A percentile compares a stretch with the other conserved stretches of the same genome.
Conservation (phyloP, 345 rosid species). For the Bretschneidera sinensis region DNA sequence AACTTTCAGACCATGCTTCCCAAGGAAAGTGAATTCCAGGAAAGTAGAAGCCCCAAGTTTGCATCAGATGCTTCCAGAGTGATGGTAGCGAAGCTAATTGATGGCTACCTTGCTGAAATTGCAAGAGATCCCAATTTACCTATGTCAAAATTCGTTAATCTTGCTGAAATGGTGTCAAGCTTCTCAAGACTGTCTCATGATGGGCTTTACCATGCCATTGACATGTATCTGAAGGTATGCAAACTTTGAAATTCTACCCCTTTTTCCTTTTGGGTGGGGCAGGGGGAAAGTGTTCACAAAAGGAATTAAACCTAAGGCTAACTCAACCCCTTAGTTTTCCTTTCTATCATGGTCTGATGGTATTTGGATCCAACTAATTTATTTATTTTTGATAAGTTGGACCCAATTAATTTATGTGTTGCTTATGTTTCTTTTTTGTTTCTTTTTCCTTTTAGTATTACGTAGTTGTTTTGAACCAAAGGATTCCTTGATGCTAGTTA, state of each 20-base stretch:
- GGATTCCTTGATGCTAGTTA: too few species aligned
- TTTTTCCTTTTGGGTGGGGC: too few species aligned
- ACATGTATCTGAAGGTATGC: constrained; percentile 68
- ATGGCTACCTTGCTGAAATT: constrained; percentile 62
- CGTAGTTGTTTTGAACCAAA: too few species aligned
- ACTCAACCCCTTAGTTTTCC: too few species aligned
- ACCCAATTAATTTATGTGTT: too few species aligned
- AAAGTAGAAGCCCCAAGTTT: constrained; percentile 24
- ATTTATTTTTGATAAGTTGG: too few species aligned
- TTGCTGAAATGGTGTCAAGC: constrained; percentile 40
- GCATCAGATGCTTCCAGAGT: constrained; percentile 37
- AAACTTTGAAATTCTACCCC: too few species aligned
- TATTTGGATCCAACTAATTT: too few species aligned
- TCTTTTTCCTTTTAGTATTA: too few species aligned
- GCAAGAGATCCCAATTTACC: constrained; percentile 49
- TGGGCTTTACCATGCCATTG: constrained; percentile 67
- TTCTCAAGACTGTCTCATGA: constrained; percentile 62
- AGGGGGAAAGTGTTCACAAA: too few species aligned
- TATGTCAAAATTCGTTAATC: constrained; percentile 30
- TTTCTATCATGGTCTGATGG: not conserved
- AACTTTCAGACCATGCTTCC: constrained; percentile 14
- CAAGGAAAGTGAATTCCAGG: constrained; percentile 24
- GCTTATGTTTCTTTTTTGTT: too few species aligned
- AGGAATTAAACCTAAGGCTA: too few species aligned
- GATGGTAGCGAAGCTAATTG: constrained; percentile 52